Percentiles rank a stretch among this genome's conserved stretches.
Evolutionary conservation across 371 early-diverging fungal genomes (phyloP).

Genomic region (Parasitella parasitica): DNA sequence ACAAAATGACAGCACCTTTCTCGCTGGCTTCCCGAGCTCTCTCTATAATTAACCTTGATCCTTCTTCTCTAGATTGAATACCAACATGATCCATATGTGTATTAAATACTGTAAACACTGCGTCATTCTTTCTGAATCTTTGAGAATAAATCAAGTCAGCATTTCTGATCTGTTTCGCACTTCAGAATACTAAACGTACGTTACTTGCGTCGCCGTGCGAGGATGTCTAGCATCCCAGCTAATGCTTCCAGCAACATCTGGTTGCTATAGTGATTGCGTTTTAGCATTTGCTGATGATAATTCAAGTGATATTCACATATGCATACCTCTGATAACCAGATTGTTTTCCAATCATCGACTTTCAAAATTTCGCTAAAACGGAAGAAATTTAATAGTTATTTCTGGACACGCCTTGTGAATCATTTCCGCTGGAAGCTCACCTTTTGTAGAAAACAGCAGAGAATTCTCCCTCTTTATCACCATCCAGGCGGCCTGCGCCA

Average conservation of each 20-base stretch:
- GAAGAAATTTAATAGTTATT: not conserved
- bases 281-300: not conserved
- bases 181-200: conserved; percentile 22
- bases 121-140: conserved; percentile 32
- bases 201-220: conserved; percentile 36
- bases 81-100: conserved; percentile 43
- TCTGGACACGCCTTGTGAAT: too few relatives aligned
- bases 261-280: conserved; percentile 19
- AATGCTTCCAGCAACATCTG: conserved; percentile 33
- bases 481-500: conserved; percentile 51
- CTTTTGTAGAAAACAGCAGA: conserved; percentile 45
- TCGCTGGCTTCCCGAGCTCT: conserved; percentile 13
- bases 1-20: conserved; percentile 20
- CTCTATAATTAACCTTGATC: conserved; percentile 26
- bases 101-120: conserved; percentile 33
- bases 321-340: conserved; percentile 48
- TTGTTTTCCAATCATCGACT: conserved; percentile 30
- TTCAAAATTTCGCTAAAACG: conserved; percentile 24
- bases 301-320: not conserved
- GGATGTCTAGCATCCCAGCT: conserved; percentile 47
- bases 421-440: conserved; percentile 22
- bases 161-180: not conserved
- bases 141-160: not conserved
- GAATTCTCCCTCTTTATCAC: conserved; percentile 47
- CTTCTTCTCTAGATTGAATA: conserved; percentile 24